Evolutionary conservation across 1,139 yeast genomes (phyloP).

Genomic region (Sugiyamaella xylanicola): DNA sequence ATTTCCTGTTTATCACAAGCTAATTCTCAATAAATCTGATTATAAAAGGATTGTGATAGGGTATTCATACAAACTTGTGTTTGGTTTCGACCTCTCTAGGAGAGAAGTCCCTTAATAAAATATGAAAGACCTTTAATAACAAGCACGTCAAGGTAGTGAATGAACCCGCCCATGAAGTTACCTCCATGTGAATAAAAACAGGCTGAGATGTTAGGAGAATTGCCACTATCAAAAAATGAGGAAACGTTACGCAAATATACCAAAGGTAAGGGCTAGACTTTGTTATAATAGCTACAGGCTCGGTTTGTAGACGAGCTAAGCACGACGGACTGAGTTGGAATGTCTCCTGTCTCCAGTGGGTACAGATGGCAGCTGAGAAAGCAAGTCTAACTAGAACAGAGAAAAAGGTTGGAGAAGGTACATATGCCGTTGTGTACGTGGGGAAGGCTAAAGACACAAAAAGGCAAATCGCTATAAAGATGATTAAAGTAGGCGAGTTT

Average conservation of each 20-base stretch:
- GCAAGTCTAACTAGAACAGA: slow-evolving; percentile 44
- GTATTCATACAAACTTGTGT: too few species aligned
- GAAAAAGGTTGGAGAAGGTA: slow-evolving; percentile 96
- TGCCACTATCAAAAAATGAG: slow-evolving; percentile 25
- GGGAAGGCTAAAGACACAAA: slow-evolving; percentile 57
- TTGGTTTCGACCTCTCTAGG: too few species aligned
- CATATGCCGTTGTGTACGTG: slow-evolving; percentile 94
- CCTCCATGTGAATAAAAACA: background rate
- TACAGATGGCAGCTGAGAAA: too few species aligned
- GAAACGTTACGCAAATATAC: slow-evolving; percentile 35
- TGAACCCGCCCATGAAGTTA: too few species aligned
- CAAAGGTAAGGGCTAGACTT: slow-evolving; percentile 34
- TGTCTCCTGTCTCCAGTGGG: too few species aligned
- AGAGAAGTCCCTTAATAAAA: too few species aligned
- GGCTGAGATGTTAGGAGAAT: slow-evolving; percentile 1
- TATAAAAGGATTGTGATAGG: too few species aligned
- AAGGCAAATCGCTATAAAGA: slow-evolving; percentile 84
- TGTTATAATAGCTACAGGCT: background rate
- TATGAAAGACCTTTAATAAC: too few species aligned
- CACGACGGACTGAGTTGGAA: too few species aligned
- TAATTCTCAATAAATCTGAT: too few species aligned
- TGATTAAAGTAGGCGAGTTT: slow-evolving; percentile 91
- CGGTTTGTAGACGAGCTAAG: background rate
- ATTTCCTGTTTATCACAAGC: too few species aligned
- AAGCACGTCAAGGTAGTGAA: too few species aligned